Evolutionary conservation across 768 basidiomycete species (phyloP).

Genomic region (Dentipellis fragilis): DNA sequence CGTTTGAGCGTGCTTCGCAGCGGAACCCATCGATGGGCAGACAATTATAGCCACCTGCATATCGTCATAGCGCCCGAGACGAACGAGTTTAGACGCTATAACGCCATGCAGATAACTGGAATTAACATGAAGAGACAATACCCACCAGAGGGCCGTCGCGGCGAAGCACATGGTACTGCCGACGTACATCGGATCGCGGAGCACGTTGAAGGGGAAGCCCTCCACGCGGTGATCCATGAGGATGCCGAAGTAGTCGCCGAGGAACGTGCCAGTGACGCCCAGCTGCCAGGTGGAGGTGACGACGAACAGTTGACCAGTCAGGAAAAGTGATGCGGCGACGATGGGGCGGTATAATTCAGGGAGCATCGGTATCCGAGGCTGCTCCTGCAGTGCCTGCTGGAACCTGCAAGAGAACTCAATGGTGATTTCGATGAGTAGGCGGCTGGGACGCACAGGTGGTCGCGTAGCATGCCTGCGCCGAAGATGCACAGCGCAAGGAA

Average conservation of each 20-base stretch:
- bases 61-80: neutral
- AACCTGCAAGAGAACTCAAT: conserved; percentile 38
- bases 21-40: too few species aligned
- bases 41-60: neutral
- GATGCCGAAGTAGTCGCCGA: conserved; percentile 79
- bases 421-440: neutral
- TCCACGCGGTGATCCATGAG: conserved; percentile 86
- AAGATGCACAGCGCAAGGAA: conserved; percentile 81
- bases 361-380: conserved; percentile 61
- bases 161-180: conserved; percentile 88
- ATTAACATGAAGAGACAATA: neutral
- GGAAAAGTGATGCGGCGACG: conserved; percentile 52
- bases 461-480: conserved; percentile 74
- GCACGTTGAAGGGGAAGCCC: conserved; percentile 92
- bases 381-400: conserved; percentile 61
- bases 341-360: conserved; percentile 53
- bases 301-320: conserved; percentile 76
- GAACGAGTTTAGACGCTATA: neutral
- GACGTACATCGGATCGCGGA: conserved; percentile 94
- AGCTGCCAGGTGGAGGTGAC: conserved; percentile 82
- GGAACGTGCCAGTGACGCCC: conserved; percentile 89
- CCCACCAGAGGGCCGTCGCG: conserved; percentile 80
- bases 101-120: too few species aligned
- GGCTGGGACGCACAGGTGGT: conserved; percentile 56
- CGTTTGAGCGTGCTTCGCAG: too few species aligned